A percentile compares a stretch with the other conserved stretches of the same genome.
Evolutionary conservation across 2,329 filamentous ascomycete species (phyloP).

Genomic region (Pyrenochaeta sp.): DNA sequence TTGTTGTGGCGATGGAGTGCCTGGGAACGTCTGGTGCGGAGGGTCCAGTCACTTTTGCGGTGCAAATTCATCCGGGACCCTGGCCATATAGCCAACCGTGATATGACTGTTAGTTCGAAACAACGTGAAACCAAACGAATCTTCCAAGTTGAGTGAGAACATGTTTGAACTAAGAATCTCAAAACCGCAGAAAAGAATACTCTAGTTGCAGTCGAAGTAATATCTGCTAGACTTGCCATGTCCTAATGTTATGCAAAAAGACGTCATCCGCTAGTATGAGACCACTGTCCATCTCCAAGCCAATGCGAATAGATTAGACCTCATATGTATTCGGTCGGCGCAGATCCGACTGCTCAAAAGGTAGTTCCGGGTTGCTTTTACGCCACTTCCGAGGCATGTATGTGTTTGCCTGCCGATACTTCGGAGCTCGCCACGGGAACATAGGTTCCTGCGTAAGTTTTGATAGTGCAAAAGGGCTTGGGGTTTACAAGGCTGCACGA

Average conservation of each 20-base stretch:
- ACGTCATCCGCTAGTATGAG: conserved; percentile 14
- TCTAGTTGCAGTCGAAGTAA: not conserved
- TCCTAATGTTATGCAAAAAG: conserved; percentile 4
- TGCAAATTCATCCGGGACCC: conserved; percentile 15
- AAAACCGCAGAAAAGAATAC: not conserved
- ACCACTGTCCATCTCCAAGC: not conserved
- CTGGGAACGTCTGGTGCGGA: not conserved
- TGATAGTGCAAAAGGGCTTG: not conserved
- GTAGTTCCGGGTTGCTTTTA: conserved; percentile 6
- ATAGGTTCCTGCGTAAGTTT: not conserved
- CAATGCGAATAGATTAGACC: conserved; percentile 14
- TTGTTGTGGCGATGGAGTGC: not conserved
- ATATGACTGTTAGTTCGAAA: conserved; percentile 17
- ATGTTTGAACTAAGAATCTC: not conserved
- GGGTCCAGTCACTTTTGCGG: not conserved
- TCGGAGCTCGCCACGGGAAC: not conserved
- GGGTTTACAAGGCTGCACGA: too few species aligned
- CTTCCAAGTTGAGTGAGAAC: not conserved
- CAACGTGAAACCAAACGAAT: conserved; percentile 6
- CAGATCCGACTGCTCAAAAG: not conserved
- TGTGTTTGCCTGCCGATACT: conserved; percentile 1
- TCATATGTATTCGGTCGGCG: conserved; percentile 1
- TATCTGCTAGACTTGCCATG: not conserved
- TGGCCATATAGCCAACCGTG: conserved; percentile 14
- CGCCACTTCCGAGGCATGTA: conserved; percentile 12